Evolutionary conservation across 345 rosid species (phyloP).

Genomic region (Salix purpurea): DNA sequence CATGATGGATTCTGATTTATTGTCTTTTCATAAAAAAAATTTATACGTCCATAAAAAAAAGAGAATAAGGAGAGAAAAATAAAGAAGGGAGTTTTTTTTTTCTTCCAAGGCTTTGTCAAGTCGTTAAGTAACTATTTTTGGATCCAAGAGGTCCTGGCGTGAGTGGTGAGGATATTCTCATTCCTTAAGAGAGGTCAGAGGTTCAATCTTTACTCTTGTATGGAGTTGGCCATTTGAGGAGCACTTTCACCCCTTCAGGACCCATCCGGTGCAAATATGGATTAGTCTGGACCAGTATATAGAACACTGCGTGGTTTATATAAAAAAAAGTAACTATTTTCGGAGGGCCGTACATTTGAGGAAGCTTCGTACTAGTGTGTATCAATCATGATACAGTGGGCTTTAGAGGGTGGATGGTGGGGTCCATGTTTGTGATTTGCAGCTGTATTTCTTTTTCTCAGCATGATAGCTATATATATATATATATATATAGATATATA

Average conservation of each 20-base stretch:
- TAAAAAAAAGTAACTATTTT: background rate
- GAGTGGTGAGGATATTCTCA: no score
- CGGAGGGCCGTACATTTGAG: slow-evolving; percentile 29
- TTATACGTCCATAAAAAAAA: background rate
- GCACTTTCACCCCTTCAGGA: no score
- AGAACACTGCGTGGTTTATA: no score
- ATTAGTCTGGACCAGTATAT: no score
- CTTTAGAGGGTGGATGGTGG: background rate
- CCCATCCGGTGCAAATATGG: no score
- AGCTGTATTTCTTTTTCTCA: background rate
- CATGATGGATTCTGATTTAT: background rate
- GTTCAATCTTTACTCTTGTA: no score
- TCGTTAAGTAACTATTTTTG: background rate
- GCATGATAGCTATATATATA: background rate
- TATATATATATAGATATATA: background rate
- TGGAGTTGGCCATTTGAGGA: no score
- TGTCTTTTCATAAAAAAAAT: background rate
- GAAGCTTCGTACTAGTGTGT: slow-evolving; percentile 10
- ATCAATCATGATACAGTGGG: background rate
- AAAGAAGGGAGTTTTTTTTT: background rate
- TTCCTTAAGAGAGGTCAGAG: no score
- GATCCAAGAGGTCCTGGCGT: background rate
- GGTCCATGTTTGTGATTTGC: slow-evolving; percentile 13
- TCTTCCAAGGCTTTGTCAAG: background rate
- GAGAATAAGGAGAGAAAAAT: background rate